Evolutionary conservation across 1,284 basidiomycete genomes (phyloP).

Genomic region (Apiotrichum gracile): DNA sequence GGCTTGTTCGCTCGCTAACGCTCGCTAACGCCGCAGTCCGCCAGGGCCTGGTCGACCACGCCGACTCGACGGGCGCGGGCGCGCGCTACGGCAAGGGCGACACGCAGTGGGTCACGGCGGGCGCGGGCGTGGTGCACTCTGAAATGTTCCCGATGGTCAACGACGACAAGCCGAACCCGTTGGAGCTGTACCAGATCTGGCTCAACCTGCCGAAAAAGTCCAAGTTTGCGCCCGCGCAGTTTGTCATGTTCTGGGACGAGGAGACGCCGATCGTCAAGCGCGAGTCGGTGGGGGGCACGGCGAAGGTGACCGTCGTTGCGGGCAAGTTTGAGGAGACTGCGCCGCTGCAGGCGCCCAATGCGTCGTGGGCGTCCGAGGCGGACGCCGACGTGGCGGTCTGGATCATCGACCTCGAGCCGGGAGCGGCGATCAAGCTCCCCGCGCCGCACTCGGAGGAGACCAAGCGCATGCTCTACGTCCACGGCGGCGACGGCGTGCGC

Average conservation of each 20-base stretch:
- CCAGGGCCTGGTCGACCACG: constrained; percentile 14
- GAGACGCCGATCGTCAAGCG: constrained; percentile 6
- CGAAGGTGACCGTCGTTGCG: constrained; percentile 6
- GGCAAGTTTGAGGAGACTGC: constrained; percentile 11
- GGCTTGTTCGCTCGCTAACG: too few species aligned
- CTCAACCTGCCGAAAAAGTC: constrained; percentile 13
- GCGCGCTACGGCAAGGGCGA: constrained; percentile 56
- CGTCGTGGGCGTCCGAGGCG: constrained; percentile 11
- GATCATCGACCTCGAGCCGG: constrained; percentile 12
- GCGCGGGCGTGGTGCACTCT: constrained; percentile 61
- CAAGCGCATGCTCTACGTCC: constrained; percentile 13
- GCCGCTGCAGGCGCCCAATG: constrained; percentile 4
- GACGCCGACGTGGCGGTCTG: constrained; percentile 13
- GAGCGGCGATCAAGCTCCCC: constrained; percentile 10
- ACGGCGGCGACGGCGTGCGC: constrained; percentile 4
- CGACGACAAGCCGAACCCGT: constrained; percentile 3
- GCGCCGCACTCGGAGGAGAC: constrained; percentile 6
- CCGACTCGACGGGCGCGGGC: constrained; percentile 13
- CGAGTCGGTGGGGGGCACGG: constrained; percentile 5
- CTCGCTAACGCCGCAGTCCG: not conserved
- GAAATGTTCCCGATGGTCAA: constrained; percentile 57
- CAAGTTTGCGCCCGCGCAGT: constrained; percentile 11
- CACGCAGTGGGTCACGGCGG: constrained; percentile 92
- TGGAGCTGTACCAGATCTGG: constrained; percentile 17
- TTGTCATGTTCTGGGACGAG: constrained; percentile 15